These are phyloP conservation scores for California macrophylla DNA, from an alignment of 441 rosid genomes.

Conservation along the genomic window DNA sequence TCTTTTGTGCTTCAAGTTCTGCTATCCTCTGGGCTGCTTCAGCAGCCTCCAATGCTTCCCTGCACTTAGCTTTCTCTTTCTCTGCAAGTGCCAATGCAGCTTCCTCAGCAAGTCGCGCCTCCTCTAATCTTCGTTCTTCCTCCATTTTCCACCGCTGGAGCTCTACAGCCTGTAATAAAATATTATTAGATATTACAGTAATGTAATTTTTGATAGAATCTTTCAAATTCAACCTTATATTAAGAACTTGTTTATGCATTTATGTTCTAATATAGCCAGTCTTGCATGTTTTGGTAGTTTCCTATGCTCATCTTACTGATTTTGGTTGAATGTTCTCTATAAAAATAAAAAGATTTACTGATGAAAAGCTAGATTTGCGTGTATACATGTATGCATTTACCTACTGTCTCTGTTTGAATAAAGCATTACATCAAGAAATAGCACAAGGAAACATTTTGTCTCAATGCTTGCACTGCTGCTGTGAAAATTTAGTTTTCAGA, in stretches of 20 bases:
- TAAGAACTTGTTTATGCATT: neutral
- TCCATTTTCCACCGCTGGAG: constrained; percentile 55
- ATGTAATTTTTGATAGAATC: neutral
- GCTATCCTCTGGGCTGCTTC: constrained; percentile 50
- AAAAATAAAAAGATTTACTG: neutral
- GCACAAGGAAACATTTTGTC: neutral
- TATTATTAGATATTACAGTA: constrained; percentile 1
- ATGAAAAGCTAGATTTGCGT: neutral
- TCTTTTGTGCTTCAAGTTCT: constrained; percentile 51
- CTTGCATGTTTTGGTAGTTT: neutral
- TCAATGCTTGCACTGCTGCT: neutral
- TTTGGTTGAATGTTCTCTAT: neutral
- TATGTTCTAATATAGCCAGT: neutral
- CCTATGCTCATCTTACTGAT: neutral
- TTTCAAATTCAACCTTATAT: neutral
- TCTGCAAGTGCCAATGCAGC: constrained; percentile 54
- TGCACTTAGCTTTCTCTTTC: constrained; percentile 56
- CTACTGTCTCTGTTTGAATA: neutral
- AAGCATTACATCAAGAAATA: neutral
- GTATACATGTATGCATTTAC: neutral
- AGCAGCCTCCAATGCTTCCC: constrained; percentile 60
- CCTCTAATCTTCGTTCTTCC: constrained; percentile 41
- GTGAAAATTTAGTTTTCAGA: neutral
- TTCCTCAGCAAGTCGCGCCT: constrained; percentile 47
- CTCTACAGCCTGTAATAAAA: constrained; percentile 40